A percentile compares a stretch with the other conserved stretches of the same genome.
Evolutionary conservation across 1,284 basidiomycete genomes (phyloP).

Genomic region (Pholiota adiposa): DNA sequence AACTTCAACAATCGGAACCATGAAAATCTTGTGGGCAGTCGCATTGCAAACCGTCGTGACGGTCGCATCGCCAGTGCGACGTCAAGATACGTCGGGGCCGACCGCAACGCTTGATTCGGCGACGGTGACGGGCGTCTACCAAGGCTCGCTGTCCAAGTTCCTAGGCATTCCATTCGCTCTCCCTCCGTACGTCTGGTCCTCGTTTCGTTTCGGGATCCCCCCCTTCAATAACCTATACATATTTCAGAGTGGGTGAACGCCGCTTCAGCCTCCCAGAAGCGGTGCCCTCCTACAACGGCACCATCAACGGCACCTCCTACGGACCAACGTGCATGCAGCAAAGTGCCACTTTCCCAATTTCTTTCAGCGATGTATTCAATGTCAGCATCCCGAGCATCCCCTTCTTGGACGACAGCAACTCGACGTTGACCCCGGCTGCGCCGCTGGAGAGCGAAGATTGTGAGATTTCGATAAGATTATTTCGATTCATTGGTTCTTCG

Average conservation of each 20-base stretch:
- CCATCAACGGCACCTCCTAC: slow-evolving; percentile 43
- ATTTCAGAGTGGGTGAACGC: slow-evolving; percentile 45
- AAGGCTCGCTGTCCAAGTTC: slow-evolving; percentile 39
- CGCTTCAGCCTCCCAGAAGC: slow-evolving; percentile 53
- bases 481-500: no score
- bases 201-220: not conserved
- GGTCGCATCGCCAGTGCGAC: slow-evolving; percentile 1
- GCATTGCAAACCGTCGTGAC: not conserved
- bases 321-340: slow-evolving; percentile 58
- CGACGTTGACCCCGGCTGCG: not conserved
- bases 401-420: slow-evolving; percentile 23
- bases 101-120: slow-evolving; percentile 43
- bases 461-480: slow-evolving; percentile 35
- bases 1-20: no score
- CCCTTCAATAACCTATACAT: not conserved
- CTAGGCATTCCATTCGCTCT: slow-evolving; percentile 58
- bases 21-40: not conserved
- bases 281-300: slow-evolving; percentile 44
- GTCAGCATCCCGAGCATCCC: slow-evolving; percentile 17
- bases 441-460: slow-evolving; percentile 52
- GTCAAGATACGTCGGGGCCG: slow-evolving; percentile 10
- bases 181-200: slow-evolving; percentile 43
- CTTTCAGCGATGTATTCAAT: slow-evolving; percentile 26
- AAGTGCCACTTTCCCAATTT: slow-evolving; percentile 35
- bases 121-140: slow-evolving; percentile 40